Conservation (phyloP, 164 flowering plant genomes). For the Magnolia kwangsiensis region DNA sequence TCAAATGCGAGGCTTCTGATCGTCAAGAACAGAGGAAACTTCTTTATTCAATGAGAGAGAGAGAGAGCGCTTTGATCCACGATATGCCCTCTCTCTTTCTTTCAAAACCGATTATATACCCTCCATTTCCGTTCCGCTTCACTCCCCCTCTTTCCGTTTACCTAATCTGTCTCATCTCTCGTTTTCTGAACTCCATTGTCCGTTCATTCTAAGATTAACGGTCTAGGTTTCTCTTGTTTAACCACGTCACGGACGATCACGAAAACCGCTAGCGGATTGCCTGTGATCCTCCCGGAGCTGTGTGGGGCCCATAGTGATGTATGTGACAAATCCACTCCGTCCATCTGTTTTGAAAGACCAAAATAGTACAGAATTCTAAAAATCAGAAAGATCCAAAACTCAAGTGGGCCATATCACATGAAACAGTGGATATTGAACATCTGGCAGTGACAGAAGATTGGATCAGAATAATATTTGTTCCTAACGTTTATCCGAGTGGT, state of each 20-base stretch:
- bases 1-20: neutral
- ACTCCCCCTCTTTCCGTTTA: neutral
- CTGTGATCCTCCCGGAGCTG: no score
- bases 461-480: no score
- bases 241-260: neutral
- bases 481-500: no score
- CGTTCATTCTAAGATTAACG: constrained; percentile 1
- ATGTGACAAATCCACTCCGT: no score
- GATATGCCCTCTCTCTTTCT: neutral
- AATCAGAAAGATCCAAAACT: no score
- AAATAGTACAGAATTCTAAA: no score
- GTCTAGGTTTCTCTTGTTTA: neutral
- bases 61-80: neutral
- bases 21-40: neutral
- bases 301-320: no score
- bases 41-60: neutral
- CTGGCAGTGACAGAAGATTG: no score
- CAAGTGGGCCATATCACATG: no score
- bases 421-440: no score
- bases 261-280: neutral
- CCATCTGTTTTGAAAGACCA: no score
- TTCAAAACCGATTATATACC: neutral
- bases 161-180: neutral
- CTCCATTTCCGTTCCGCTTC: neutral
- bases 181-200: neutral